Percentiles rank a stretch among this genome's conserved stretches.
phyloP scores from a whole-genome alignment of 371 early-diverging fungal species.

The Mucor plumbeus region DNA sequence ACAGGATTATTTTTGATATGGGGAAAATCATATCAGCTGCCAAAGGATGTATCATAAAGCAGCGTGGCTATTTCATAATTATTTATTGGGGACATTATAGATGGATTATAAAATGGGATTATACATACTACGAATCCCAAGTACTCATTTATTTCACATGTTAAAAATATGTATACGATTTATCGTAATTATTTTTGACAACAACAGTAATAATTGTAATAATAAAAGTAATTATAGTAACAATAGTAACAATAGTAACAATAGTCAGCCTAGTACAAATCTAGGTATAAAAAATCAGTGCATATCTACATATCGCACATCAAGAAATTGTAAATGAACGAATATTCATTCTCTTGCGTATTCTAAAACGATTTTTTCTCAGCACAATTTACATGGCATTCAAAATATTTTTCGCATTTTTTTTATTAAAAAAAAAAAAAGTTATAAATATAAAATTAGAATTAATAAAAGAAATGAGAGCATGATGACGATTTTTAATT shows the following conservation, averaged over 20 bases:
- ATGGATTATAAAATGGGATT: too few species aligned
- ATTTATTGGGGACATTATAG: too few species aligned
- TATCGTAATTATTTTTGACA: not conserved
- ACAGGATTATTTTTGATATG: too few species aligned
- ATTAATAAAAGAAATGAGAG: not conserved
- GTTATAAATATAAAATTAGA: not conserved
- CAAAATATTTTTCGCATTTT: not conserved
- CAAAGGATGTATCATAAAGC: too few species aligned
- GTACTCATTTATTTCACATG: too few species aligned
- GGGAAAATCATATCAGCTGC: too few species aligned
- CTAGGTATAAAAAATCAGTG: not conserved
- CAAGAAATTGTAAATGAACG: not conserved
- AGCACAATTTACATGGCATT: not conserved
- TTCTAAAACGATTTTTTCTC: too few species aligned
- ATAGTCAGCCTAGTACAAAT: not conserved
- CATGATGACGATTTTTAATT: conserved; percentile 4
- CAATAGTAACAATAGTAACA: not conserved
- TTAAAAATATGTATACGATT: too few species aligned
- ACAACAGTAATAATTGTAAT: not conserved
- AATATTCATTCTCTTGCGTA: not conserved
- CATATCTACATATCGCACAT: not conserved
- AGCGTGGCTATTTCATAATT: too few species aligned
- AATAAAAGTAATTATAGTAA: not conserved
- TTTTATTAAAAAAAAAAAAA: not conserved
- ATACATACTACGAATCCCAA: too few species aligned